Percentiles rank a stretch among this genome's conserved stretches.
These are phyloP conservation scores for Globisporangium abappressorium DNA, from an alignment of 352 stramenopile genomes.

Conservation along the genomic window DNA sequence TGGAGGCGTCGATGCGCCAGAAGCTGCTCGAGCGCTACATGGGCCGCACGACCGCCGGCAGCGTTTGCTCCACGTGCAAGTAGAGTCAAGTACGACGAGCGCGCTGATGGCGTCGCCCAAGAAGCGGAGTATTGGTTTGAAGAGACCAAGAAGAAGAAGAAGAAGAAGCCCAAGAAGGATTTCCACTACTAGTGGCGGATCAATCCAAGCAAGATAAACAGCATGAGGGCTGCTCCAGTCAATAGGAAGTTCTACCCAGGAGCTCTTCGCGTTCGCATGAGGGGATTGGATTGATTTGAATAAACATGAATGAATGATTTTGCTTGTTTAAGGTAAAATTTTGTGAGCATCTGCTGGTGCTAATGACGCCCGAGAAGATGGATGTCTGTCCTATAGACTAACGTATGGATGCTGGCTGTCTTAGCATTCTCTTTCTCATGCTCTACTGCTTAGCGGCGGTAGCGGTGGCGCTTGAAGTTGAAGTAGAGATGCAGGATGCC, in stretches of 20 bases:
- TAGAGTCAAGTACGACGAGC: background rate
- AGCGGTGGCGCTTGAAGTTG: slow-evolving; percentile 98
- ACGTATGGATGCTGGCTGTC: background rate
- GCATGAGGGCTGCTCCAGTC: background rate
- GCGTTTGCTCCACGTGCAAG: slow-evolving; percentile 24
- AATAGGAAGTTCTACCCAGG: background rate
- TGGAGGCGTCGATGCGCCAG: slow-evolving; percentile 69
- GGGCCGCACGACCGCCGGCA: slow-evolving; percentile 22
- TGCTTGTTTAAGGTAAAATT: background rate
- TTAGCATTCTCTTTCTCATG: background rate
- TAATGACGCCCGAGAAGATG: background rate
- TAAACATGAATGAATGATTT: slow-evolving; percentile 3
- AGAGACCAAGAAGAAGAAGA: background rate
- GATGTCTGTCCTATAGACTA: background rate
- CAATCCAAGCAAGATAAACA: background rate
- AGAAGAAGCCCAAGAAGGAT: background rate
- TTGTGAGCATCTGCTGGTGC: background rate
- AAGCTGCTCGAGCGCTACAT: slow-evolving; percentile 55
- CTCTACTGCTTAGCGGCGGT: slow-evolving; percentile 81
- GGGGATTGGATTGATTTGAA: background rate
- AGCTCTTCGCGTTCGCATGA: background rate
- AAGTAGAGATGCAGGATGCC: slow-evolving; percentile 98
- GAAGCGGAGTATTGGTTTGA: background rate
- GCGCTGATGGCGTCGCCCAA: background rate
- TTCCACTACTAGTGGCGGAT: background rate